Evolutionary conservation across 441 rosid genomes (phyloP), one percentile per base, ranked within the genome.

Genomic region (Adansonia grandidieri): DNA sequence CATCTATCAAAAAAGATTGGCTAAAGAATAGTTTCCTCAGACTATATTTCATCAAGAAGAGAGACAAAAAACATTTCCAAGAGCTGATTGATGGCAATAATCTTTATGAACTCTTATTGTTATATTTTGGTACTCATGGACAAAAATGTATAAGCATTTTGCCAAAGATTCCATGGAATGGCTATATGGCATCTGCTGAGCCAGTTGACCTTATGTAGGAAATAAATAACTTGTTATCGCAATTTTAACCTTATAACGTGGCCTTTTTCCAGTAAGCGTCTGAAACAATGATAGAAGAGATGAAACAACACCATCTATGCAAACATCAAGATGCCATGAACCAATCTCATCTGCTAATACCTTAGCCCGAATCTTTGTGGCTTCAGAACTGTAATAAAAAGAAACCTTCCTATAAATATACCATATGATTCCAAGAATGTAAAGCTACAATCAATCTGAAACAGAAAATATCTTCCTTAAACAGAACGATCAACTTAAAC

Each of bases 291-390:
- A 84, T 37, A 96, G 77, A 58, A 96, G 82, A 0, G 98, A 89
- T 84, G 99, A 94, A 54, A 94, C 87, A 80, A 96, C 95, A 17
- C 89, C 88, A 80, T 96, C 98, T 82, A 96, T 94, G 84, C 85
- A 79, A 78, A 93, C 90, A 68, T 94, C 96, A 71, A 96, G 93
- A 90, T 91, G 99, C 98, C 97, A 94, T 6, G 98, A 85, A 67
- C 99, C 99, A 11, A 96, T 93, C 89, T 96, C 98, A n/a, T 88
- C 89, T 37, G 98, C 94, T 63, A 96, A 89, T 72, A 83, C 86
- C 91, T 91, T 94, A 76, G 98, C 98, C 70, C 93, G 89, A 80
- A 61, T 82, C 82, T 86, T 91, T 69, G 98, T 94, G 77, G 86
- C 88, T 76, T 87, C 88, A 28, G 99, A 96, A 88, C 99, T 94